These are phyloP conservation scores for Cladosporium sp. DNA, from an alignment of 2,329 filamentous ascomycete species.

Conservation along the genomic window DNA sequence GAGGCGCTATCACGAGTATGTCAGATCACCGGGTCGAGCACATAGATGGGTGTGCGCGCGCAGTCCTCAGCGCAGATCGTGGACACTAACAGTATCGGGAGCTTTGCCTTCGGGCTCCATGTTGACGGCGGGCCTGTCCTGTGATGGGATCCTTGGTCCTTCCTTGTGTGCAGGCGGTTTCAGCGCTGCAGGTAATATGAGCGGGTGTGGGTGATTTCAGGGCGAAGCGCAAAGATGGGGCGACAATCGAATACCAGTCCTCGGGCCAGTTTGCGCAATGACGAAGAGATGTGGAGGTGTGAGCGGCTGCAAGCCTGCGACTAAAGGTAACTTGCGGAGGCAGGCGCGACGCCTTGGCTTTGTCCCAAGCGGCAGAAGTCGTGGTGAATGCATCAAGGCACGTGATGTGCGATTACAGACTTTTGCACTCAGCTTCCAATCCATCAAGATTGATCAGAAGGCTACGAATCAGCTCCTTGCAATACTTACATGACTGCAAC, in stretches of 20 bases:
- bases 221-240: slow-evolving; percentile 7
- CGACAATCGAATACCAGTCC: slow-evolving; percentile 5
- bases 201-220: background rate
- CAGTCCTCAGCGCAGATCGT: background rate
- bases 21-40: slow-evolving; percentile 7
- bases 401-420: too few species aligned
- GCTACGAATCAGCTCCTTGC: too few species aligned
- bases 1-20: slow-evolving; percentile 42
- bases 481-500: too few species aligned
- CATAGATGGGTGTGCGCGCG: background rate
- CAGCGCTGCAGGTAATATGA: background rate
- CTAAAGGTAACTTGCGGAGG: background rate
- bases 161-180: slow-evolving; percentile 8
- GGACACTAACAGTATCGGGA: slow-evolving; percentile 12
- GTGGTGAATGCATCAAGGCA: background rate
- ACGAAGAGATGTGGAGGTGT: slow-evolving; percentile 1
- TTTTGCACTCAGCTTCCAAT: too few species aligned
- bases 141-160: slow-evolving; percentile 2
- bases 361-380: background rate
- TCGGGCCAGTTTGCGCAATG: background rate
- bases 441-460: too few species aligned
- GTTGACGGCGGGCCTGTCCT: slow-evolving; percentile 4
- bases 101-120: slow-evolving; percentile 12
- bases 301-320: background rate
- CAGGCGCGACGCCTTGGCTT: slow-evolving; percentile 1